Evolutionary conservation across 768 basidiomycete genomes (phyloP).

Genomic region (Gyrodon lividus): DNA sequence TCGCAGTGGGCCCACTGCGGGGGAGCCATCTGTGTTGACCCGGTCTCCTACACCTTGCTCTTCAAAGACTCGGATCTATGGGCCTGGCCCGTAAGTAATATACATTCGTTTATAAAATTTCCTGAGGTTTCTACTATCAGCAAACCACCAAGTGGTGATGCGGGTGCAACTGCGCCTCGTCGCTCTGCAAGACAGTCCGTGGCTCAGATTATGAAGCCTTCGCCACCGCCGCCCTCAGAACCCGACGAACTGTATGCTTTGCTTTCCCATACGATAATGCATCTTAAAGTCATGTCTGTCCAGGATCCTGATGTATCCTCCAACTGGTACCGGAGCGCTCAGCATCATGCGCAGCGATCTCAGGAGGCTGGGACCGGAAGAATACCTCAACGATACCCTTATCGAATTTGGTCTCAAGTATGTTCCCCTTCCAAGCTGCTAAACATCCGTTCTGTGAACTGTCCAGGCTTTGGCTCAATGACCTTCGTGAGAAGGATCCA

Average conservation of each 20-base stretch:
- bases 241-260: constrained; percentile 63
- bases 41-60: constrained; percentile 21
- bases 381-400: constrained; percentile 93
- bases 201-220: constrained; percentile 14
- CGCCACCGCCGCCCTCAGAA: constrained; percentile 34
- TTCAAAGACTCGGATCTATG: constrained; percentile 9
- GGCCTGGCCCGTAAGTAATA: constrained; percentile 17
- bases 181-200: constrained; percentile 38
- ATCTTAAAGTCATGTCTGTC: constrained; percentile 2
- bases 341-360: constrained; percentile 81
- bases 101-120: background rate
- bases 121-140: constrained; percentile 9
- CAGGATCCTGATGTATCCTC: constrained; percentile 79
- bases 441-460: constrained; percentile 5
- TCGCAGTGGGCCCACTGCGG: background rate
- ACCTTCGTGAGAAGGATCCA: constrained; percentile 53
- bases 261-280: background rate
- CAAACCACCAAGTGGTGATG: constrained; percentile 9
- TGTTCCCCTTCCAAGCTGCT: constrained; percentile 24
- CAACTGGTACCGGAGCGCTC: constrained; percentile 67
- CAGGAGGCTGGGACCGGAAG: constrained; percentile 67
- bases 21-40: background rate
- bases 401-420: constrained; percentile 96
- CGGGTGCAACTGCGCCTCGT: constrained; percentile 16
- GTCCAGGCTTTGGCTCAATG: constrained; percentile 66